These are phyloP conservation scores for Gyromitra esculenta DNA, from an alignment of 2,329 filamentous ascomycete genomes.

Conservation along the genomic window DNA sequence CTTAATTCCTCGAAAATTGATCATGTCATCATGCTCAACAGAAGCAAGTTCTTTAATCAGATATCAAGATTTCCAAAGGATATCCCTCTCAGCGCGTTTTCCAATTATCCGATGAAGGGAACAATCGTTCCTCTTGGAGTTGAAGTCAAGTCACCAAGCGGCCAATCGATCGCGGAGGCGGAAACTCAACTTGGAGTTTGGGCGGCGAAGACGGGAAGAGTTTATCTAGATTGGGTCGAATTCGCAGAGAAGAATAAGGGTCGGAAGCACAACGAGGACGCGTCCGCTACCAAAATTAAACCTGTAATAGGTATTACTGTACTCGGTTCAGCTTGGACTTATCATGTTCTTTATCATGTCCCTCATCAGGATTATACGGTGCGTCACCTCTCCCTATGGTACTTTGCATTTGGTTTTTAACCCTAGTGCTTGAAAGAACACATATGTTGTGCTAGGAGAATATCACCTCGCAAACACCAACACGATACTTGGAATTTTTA, in stretches of 20 bases:
- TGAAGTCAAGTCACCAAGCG: not conserved
- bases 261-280: not conserved
- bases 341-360: not conserved
- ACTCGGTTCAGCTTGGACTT: constrained; percentile 1
- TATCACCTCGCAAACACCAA: not conserved
- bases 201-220: not conserved
- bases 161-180: not conserved
- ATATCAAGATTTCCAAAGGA: not conserved
- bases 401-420: not conserved
- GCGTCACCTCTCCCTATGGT: not conserved
- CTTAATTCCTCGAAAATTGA: not conserved
- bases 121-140: not conserved
- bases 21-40: not conserved
- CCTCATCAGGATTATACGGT: not conserved
- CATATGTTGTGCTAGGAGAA: constrained; percentile 2
- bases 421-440: not conserved
- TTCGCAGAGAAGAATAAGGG: not conserved
- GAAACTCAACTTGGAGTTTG: constrained; percentile 11
- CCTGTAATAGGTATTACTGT: constrained; percentile 13
- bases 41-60: not conserved
- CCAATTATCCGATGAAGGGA: not conserved
- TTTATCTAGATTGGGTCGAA: constrained; percentile 11
- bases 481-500: constrained; percentile 3
- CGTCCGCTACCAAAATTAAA: not conserved
- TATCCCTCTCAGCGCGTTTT: not conserved